Conservation (phyloP, 208 protist species). For the Trichomonas tenax region DNA sequence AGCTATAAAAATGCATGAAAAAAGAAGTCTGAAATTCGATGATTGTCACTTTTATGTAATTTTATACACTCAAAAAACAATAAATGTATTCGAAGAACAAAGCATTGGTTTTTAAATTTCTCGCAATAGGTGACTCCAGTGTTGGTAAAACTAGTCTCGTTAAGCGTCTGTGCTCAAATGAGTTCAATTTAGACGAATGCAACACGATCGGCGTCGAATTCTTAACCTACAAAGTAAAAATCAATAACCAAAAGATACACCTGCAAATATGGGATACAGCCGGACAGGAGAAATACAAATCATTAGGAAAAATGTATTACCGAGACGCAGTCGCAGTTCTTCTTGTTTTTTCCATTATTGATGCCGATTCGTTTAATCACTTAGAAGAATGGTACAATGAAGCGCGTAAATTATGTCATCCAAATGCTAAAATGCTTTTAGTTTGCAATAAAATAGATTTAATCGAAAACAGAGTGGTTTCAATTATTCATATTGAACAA, state of each 20-base stretch:
- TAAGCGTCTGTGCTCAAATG: not conserved
- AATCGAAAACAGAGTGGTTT: not conserved
- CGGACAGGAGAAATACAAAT: no score
- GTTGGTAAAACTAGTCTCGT: not conserved
- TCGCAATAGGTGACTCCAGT: not conserved
- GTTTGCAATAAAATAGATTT: constrained; percentile 21
- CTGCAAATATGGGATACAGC: constrained; percentile 18
- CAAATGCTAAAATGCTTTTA: not conserved
- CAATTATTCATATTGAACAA: not conserved
- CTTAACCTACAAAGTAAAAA: not conserved
- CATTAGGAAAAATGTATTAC: not conserved
- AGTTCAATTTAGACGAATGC: not conserved
- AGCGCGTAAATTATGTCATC: not conserved
- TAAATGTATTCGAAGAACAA: not conserved
- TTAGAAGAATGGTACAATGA: not conserved
- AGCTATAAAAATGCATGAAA: no score
- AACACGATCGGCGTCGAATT: not conserved
- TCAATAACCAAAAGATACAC: not conserved
- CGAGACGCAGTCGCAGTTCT: not conserved
- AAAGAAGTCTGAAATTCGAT: no score
- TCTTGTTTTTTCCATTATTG: not conserved
- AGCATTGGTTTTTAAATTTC: not conserved
- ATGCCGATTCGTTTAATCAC: not conserved
- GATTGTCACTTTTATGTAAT: no score
- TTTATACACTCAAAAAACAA: no score